A percentile compares a stretch with the other conserved stretches of the same genome.
These are phyloP conservation scores for Macroventuria anomochaeta DNA, from an alignment of 2,329 filamentous ascomycete genomes.

Conservation along the genomic window DNA sequence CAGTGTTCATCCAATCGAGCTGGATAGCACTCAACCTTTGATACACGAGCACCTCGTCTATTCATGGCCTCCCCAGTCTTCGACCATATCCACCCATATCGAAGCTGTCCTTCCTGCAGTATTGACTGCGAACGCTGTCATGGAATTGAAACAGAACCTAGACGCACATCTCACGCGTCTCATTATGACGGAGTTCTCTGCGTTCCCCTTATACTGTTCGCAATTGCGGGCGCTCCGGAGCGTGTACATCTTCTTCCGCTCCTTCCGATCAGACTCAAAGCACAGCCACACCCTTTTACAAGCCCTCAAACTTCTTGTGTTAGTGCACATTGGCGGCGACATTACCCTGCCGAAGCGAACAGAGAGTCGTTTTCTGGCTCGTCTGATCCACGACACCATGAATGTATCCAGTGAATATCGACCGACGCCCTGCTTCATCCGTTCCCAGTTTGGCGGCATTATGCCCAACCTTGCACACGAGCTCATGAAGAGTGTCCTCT, in stretches of 20 bases:
- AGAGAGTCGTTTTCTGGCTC: slow-evolving; percentile 20
- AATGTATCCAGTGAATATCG: slow-evolving; percentile 14
- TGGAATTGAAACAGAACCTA: slow-evolving; percentile 29
- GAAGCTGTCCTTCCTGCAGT: slow-evolving; percentile 48
- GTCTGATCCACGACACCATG: slow-evolving; percentile 32
- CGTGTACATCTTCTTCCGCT: slow-evolving; percentile 45
- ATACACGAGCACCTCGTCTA: slow-evolving; percentile 48
- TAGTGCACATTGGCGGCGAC: slow-evolving; percentile 49
- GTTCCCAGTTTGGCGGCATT: slow-evolving; percentile 45
- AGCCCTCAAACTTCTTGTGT: slow-evolving; percentile 48
- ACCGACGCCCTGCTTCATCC: slow-evolving; percentile 50
- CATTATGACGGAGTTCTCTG: slow-evolving; percentile 40
- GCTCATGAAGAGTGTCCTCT: slow-evolving; percentile 45
- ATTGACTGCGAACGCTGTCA: slow-evolving; percentile 28
- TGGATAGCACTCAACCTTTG: slow-evolving; percentile 29
- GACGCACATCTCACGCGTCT: slow-evolving; percentile 43
- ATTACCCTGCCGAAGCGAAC: slow-evolving; percentile 38
- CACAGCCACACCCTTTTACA: slow-evolving; percentile 39
- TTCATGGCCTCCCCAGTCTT: slow-evolving; percentile 41
- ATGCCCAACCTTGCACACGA: slow-evolving; percentile 43
- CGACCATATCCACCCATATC: slow-evolving; percentile 22
- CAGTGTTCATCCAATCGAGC: slow-evolving; percentile 34
- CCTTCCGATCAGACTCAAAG: slow-evolving; percentile 29
- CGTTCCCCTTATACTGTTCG: slow-evolving; percentile 46
- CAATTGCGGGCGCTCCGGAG: slow-evolving; percentile 42